Base-by-base conservation (phyloP, 2,329 filamentous ascomycete species). In the Cladobotryum protrusum region DNA sequence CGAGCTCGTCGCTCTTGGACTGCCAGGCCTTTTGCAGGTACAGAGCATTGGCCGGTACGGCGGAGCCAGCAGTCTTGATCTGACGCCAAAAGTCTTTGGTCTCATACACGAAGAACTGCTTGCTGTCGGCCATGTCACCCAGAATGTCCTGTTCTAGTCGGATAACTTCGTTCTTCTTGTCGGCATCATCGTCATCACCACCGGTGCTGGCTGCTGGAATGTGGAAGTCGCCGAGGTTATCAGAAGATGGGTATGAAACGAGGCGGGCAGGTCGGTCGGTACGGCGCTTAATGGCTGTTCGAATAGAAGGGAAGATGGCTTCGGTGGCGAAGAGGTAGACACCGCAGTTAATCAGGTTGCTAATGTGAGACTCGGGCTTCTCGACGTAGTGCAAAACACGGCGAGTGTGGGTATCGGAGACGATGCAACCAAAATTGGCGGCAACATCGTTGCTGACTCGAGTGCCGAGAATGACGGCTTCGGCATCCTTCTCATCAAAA, bases 61-160 rank as follows among this genome's bases (percentile, higher is more conserved):
- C 93, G 5, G 92, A 97, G 53, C 93, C 93, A 53, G 93, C 93
- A 2, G 93, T 96, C 81, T 99, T 99, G 81, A 99, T 97, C 77
- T 99, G 93, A 61, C 93, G 89, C 93, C 93, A 99, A 72, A 99
- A 99, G 69, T 97, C 93, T 75, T 95, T 95, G 58, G 92, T 97
- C 76, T 99, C 93, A 69, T 96, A 87, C 32, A 97, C 93, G 72
- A 90, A 97, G 77, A 99, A 99, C 69, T 93, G 89, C 73, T 95
- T 93, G 80, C 83, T 96, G 72, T 97, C 93, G 54, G 93, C 92
- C 63, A 97, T 83, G 64, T 97, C 92, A 46, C 90, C 87, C 52
- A 99, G 80, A 47, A 97, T 96, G 67, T 99, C 93, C 73, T 97
- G 93, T 74, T 99, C 93, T 50, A 99, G 80, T 47, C 93, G 88